Conservation (phyloP, 2,329 filamentous ascomycete genomes). For the Cytospora piceae region DNA sequence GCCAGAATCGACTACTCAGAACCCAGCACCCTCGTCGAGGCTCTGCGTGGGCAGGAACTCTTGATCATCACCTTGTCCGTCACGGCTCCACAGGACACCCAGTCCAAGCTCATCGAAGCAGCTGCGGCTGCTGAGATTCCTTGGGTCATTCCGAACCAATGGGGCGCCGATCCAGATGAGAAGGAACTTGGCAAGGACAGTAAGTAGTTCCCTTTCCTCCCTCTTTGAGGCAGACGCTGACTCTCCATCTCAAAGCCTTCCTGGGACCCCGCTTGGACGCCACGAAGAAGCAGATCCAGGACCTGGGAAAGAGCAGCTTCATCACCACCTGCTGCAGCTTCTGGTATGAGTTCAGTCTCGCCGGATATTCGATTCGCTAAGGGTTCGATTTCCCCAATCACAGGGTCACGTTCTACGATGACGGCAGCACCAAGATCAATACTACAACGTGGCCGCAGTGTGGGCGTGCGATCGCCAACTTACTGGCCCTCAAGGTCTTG, state of each 20-base stretch:
- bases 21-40: slow-evolving; percentile 31
- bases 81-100: slow-evolving; percentile 26
- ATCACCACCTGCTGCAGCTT: slow-evolving; percentile 51
- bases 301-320: slow-evolving; percentile 48
- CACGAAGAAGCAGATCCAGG: slow-evolving; percentile 37
- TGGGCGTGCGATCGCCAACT: slow-evolving; percentile 54
- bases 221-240: no score
- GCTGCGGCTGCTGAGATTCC: slow-evolving; percentile 58
- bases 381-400: slow-evolving; percentile 55
- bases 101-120: slow-evolving; percentile 51
- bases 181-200: slow-evolving; percentile 42
- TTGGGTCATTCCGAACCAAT: slow-evolving; percentile 60
- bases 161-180: slow-evolving; percentile 44
- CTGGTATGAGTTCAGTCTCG: slow-evolving; percentile 57
- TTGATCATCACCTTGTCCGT: slow-evolving; percentile 33
- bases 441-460: slow-evolving; percentile 61
- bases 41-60: slow-evolving; percentile 32
- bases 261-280: slow-evolving; percentile 30
- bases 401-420: slow-evolving; percentile 52
- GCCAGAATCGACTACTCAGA: slow-evolving; percentile 31
- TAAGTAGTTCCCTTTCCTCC: no score
- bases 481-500: slow-evolving; percentile 48
- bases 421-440: slow-evolving; percentile 58
- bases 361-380: slow-evolving; percentile 38
- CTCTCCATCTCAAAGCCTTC: slow-evolving; percentile 34